Evolutionary conservation across 2,329 filamentous ascomycete genomes (phyloP), one percentile per base, ranked within the genome.

Genomic region (Monilinia vaccinii-corymbosi): DNA sequence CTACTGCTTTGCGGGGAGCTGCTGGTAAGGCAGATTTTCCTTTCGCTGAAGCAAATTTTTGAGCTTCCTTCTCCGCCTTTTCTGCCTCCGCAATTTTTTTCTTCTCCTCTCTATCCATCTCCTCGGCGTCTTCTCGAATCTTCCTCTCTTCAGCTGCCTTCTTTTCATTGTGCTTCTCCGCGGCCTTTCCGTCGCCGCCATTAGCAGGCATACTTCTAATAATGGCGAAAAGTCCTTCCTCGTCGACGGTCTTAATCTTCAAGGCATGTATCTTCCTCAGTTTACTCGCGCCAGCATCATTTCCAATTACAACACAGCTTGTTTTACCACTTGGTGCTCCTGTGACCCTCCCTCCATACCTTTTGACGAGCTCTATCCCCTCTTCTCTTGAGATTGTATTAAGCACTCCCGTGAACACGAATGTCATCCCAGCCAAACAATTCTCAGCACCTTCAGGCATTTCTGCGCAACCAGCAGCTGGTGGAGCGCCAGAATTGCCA

Each of bases 351-450:
- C 94, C 94, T 46, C 94, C 95, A 72, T 97, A 95, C 63, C 87
- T 85, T 73, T 99, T 99, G 60, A 97, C 90, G 21, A 99, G 78
- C 47, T 82, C 85, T 65, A 92, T 87, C 1, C 84, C 93, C 68
- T 96, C 91, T 7, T 96, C 91, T 62, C 94, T 85, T 48, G 88
- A 86, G 60, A 97, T 82, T 0, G 83, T 86, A 62, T 89, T 82
- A 44, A 97, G 78, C 28, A 97, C 80, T 28, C 94, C 94, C 0
- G 95, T 99, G 69, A 99, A 99, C 32, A 99, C 94, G 70, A 99
- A 99, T 0, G 85, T 88, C 59, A 97, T 79, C 0, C 95, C 94
- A 58, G 86, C 86, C 60, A 99, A 81, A 71, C 94, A 99, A 67
- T 97, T 95, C 13, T 94, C 89, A 56, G 86, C 85, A 9, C 94